phyloP scores from a whole-genome alignment of 2,329 filamentous ascomycete genomes.

The Colletotrichum echinochloae region DNA sequence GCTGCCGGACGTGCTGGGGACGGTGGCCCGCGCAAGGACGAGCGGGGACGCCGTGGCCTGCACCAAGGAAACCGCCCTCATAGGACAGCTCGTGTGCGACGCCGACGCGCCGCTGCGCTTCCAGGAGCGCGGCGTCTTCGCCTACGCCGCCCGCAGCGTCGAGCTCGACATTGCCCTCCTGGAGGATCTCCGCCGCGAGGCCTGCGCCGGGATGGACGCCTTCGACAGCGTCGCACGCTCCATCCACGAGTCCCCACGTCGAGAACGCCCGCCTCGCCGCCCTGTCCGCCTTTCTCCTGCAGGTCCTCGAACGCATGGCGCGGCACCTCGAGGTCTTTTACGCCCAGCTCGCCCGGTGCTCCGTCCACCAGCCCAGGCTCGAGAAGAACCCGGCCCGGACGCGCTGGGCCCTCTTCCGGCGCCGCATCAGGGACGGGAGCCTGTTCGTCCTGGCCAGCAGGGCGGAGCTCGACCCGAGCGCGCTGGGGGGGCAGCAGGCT shows the following conservation, averaged over 20 bases:
- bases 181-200: conserved; percentile 64
- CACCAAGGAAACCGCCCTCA: conserved; percentile 61
- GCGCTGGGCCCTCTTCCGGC: conserved; percentile 62
- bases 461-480: conserved; percentile 48
- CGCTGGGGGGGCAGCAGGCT: conserved; percentile 45
- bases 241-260: conserved; percentile 44
- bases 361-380: conserved; percentile 63
- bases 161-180: conserved; percentile 64
- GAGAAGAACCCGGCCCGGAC: conserved; percentile 65
- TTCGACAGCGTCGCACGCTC: conserved; percentile 58
- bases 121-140: conserved; percentile 63
- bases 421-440: conserved; percentile 61
- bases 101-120: conserved; percentile 58
- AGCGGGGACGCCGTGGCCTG: conserved; percentile 58
- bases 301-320: conserved; percentile 65
- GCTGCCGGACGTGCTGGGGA: conserved; percentile 60
- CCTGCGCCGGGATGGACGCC: conserved; percentile 66
- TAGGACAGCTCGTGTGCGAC: conserved; percentile 63
- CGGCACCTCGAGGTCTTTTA: conserved; percentile 64
- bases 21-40: conserved; percentile 56
- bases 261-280: conserved; percentile 54
- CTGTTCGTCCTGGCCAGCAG: conserved; percentile 62
- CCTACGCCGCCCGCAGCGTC: conserved; percentile 61
- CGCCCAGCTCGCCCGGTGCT: conserved; percentile 60
- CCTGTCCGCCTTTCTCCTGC: conserved; percentile 60